These are phyloP conservation scores for Candida hispaniensis DNA, from an alignment of 805 yeast species.

Conservation along the genomic window DNA sequence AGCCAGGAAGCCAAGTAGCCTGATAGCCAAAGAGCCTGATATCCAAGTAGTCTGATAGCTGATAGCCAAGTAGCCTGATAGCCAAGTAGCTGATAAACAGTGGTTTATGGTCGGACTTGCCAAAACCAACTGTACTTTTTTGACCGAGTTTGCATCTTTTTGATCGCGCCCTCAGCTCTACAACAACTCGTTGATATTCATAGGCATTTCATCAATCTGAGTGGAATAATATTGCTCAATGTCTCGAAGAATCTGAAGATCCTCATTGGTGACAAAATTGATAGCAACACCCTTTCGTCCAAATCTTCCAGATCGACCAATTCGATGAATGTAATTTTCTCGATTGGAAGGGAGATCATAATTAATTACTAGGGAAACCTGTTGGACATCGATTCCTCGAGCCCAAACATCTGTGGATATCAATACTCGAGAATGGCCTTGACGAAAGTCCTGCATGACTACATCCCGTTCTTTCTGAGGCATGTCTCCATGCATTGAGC, in stretches of 20 bases:
- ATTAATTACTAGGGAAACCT: slow-evolving; percentile 88
- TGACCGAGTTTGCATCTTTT: too few species aligned
- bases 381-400: slow-evolving; percentile 96
- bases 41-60: too few species aligned
- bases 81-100: too few species aligned
- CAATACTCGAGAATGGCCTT: slow-evolving; percentile 85
- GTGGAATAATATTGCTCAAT: slow-evolving; percentile 85
- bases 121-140: too few species aligned
- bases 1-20: too few species aligned
- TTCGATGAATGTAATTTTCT: slow-evolving; percentile 94
- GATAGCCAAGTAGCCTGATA: too few species aligned
- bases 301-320: slow-evolving; percentile 97
- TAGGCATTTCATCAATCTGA: slow-evolving; percentile 90
- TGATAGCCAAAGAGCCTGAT: too few species aligned
- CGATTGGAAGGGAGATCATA: slow-evolving; percentile 84
- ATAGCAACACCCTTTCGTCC: slow-evolving; percentile 98
- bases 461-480: slow-evolving; percentile 87
- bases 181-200: slow-evolving; percentile 32
- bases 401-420: slow-evolving; percentile 95
- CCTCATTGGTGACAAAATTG: slow-evolving; percentile 79
- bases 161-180: too few species aligned
- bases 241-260: slow-evolving; percentile 63
- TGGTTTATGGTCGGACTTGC: too few species aligned
- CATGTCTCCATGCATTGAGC: slow-evolving; percentile 94
- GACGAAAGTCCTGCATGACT: slow-evolving; percentile 91